Evolutionary conservation across 495 filamentous ascomycete genomes (phyloP).

Genomic region (Aspergillus incahuasiensis): DNA sequence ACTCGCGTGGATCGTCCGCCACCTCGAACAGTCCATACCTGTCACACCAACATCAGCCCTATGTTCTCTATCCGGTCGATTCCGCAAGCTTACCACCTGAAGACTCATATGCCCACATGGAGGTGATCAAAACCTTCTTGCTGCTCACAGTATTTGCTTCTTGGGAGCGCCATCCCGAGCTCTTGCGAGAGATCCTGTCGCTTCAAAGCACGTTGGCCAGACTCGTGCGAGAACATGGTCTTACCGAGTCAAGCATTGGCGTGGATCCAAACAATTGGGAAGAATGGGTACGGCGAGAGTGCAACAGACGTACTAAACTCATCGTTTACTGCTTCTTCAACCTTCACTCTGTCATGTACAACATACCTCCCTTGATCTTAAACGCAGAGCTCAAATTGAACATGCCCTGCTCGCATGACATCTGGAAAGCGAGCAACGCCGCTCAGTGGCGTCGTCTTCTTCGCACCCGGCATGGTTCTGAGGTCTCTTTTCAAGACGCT

Average conservation of each 20-base stretch:
- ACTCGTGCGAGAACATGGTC: constrained; percentile 45
- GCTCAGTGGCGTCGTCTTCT: constrained; percentile 42
- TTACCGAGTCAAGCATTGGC: constrained; percentile 31
- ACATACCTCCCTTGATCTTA: constrained; percentile 49
- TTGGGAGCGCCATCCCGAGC: constrained; percentile 49
- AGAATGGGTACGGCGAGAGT: constrained; percentile 47
- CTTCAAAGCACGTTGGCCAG: constrained; percentile 47
- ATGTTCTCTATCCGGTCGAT: constrained; percentile 28
- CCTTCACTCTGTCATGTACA: constrained; percentile 51
- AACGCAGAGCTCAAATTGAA: constrained; percentile 47
- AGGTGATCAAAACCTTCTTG: constrained; percentile 45
- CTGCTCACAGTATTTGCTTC: constrained; percentile 49
- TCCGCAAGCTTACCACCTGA: constrained; percentile 36
- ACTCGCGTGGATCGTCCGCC: constrained; percentile 39
- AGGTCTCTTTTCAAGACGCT: constrained; percentile 45
- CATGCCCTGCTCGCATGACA: constrained; percentile 46
- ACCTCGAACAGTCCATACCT: constrained; percentile 40
- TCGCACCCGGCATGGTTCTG: constrained; percentile 32
- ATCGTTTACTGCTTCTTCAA: constrained; percentile 54
- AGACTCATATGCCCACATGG: constrained; percentile 48
- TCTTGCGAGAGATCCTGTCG: constrained; percentile 46
- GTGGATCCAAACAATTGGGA: constrained; percentile 43
- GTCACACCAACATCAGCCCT: constrained; percentile 25
- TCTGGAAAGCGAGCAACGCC: constrained; percentile 48
- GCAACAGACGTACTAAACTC: constrained; percentile 46